phyloP scores from a whole-genome alignment of 179 eudicot species.

The Beta corolliflora region DNA sequence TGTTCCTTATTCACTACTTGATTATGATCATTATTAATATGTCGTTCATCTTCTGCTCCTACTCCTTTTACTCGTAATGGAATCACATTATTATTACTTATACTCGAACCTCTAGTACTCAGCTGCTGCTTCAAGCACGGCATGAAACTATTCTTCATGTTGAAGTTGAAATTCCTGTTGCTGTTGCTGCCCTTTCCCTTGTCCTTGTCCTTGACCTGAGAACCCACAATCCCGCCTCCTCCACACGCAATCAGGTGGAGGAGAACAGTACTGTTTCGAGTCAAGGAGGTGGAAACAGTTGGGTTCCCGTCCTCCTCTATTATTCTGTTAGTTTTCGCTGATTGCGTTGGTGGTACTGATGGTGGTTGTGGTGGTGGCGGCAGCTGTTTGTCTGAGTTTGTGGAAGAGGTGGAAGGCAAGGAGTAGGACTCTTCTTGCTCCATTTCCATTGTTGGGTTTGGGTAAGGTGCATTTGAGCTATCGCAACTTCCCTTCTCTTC shows the following conservation, averaged over 20 bases:
- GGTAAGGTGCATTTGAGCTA: constrained; percentile 43
- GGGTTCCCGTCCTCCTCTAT: constrained; percentile 27
- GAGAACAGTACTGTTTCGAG: constrained; percentile 56
- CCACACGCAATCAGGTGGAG: constrained; percentile 83
- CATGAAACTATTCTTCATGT: constrained; percentile 40
- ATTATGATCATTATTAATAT: neutral
- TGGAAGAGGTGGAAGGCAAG: constrained; percentile 39
- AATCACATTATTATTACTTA: neutral
- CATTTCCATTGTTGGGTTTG: constrained; percentile 2
- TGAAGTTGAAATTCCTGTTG: constrained; percentile 16
- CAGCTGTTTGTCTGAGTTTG: constrained; percentile 33
- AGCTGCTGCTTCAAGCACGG: constrained; percentile 44
- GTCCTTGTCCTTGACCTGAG: neutral
- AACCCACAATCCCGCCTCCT: constrained; percentile 33
- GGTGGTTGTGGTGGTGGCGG: constrained; percentile 2
- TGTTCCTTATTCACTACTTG: constrained; percentile 18
- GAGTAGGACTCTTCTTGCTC: constrained; percentile 37
- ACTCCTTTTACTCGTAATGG: neutral
- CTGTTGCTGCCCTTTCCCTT: neutral
- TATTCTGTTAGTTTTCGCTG: neutral
- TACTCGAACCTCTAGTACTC: constrained; percentile 19
- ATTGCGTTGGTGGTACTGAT: neutral
- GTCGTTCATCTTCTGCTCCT: constrained; percentile 24
- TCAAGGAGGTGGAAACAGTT: constrained; percentile 26
- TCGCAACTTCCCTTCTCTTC: constrained; percentile 49